A percentile compares a stretch with the other conserved stretches of the same genome.
Evolutionary conservation across 306 rosid genomes (phyloP).

Genomic region (Mimosa pudica): DNA sequence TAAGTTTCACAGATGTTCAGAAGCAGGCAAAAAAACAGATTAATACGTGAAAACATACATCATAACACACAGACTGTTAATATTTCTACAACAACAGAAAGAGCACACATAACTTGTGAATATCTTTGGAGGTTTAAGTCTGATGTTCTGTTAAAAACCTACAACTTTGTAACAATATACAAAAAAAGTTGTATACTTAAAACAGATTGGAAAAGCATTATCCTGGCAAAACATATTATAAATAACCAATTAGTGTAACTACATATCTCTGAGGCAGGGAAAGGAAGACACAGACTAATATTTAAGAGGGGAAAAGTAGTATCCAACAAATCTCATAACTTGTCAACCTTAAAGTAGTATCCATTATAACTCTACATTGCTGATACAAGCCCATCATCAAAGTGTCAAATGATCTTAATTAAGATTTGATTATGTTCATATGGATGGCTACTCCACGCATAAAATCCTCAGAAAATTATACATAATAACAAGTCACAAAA

Average conservation of each 20-base stretch:
- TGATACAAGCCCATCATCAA: background rate
- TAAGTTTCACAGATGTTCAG: background rate
- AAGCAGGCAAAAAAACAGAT: background rate
- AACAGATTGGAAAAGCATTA: background rate
- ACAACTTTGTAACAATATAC: background rate
- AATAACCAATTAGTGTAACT: background rate
- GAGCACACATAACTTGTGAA: background rate
- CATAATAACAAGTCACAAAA: background rate
- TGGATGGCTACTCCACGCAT: background rate
- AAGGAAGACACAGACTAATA: conserved; percentile 2
- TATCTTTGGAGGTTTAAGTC: background rate
- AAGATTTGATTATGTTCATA: background rate
- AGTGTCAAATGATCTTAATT: conserved; percentile 7
- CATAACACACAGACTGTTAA: background rate
- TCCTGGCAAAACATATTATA: conserved; percentile 1
- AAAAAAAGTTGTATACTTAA: background rate
- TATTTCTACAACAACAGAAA: conserved; percentile 14
- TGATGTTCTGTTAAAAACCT: conserved; percentile 3
- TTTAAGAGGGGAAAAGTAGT: too few species aligned
- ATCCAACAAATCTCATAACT: too few species aligned
- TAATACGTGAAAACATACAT: background rate
- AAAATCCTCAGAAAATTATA: background rate
- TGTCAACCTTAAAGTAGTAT: too few species aligned
- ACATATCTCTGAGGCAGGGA: background rate
- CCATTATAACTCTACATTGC: too few species aligned